These are phyloP conservation scores for Sporodiniella umbellata DNA, from an alignment of 371 early-diverging fungal genomes.

Conservation along the genomic window DNA sequence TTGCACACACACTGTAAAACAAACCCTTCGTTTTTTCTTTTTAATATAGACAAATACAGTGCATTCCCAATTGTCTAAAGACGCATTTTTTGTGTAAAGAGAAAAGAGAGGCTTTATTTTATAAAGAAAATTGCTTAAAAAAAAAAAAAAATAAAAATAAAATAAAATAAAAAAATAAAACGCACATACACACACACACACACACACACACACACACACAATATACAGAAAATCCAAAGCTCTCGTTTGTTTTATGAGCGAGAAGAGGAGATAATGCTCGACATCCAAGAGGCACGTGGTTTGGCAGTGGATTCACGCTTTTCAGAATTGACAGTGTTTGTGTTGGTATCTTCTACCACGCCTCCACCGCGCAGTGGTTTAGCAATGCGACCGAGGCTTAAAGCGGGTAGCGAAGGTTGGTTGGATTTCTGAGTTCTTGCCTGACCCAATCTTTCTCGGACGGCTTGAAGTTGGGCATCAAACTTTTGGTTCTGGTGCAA, in stretches of 20 bases:
- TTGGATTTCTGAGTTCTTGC: constrained; percentile 59
- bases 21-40: no score
- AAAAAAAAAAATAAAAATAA: no score
- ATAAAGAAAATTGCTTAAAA: no score
- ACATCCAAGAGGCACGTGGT: constrained; percentile 38
- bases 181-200: no score
- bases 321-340: constrained; percentile 9
- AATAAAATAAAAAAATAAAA: no score
- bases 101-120: no score
- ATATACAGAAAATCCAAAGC: no score
- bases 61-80: no score
- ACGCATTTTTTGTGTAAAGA: no score
- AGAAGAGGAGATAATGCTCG: constrained; percentile 27
- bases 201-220: no score
- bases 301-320: constrained; percentile 24
- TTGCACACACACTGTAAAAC: no score
- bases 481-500: constrained; percentile 82
- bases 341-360: constrained; percentile 27
- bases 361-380: constrained; percentile 91
- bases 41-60: no score
- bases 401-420: constrained; percentile 55
- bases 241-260: constrained; percentile 1
- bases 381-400: constrained; percentile 86
- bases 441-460: constrained; percentile 78
- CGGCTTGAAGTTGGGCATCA: constrained; percentile 77